These are phyloP conservation scores for Dactylellina cionopaga DNA, from an alignment of 2,329 filamentous ascomycete genomes.

Conservation along the genomic window DNA sequence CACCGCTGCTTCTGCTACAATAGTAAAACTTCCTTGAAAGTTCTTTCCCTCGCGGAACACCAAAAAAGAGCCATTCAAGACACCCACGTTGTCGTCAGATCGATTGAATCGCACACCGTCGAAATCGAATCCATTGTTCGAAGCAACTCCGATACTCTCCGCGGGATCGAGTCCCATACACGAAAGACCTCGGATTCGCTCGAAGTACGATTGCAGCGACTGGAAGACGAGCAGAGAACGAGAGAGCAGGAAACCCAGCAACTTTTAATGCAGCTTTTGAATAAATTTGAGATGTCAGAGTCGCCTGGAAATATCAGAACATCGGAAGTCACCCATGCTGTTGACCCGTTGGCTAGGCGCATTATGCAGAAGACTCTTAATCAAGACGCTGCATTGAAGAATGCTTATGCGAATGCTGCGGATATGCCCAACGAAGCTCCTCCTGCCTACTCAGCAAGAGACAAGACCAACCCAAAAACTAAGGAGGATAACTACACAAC, in stretches of 20 bases:
- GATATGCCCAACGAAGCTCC: slow-evolving; percentile 14
- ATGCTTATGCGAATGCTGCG: background rate
- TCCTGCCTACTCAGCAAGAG: slow-evolving; percentile 29
- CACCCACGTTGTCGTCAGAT: slow-evolving; percentile 1
- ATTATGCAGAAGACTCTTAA: slow-evolving; percentile 45
- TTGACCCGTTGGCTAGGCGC: slow-evolving; percentile 33
- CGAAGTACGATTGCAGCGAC: slow-evolving; percentile 19
- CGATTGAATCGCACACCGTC: slow-evolving; percentile 36
- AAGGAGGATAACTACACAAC: slow-evolving; percentile 22
- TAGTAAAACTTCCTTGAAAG: slow-evolving; percentile 51
- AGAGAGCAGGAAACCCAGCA: slow-evolving; percentile 44
- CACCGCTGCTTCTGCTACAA: background rate
- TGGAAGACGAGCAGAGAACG: slow-evolving; percentile 15
- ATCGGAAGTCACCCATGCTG: slow-evolving; percentile 28
- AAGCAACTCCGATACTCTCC: slow-evolving; percentile 19
- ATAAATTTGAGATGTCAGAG: slow-evolving; percentile 24
- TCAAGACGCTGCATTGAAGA: slow-evolving; percentile 11
- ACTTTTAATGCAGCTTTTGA: slow-evolving; percentile 31
- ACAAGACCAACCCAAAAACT: background rate
- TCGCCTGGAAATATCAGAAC: slow-evolving; percentile 9
- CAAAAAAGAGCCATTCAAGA: slow-evolving; percentile 26
- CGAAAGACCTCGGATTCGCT: slow-evolving; percentile 12
- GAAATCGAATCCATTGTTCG: slow-evolving; percentile 30
- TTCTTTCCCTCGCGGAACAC: slow-evolving; percentile 29
- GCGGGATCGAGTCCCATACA: slow-evolving; percentile 6